phyloP scores from a whole-genome alignment of 257 asterid genomes.

The Dorcoceras hygrometricum region DNA sequence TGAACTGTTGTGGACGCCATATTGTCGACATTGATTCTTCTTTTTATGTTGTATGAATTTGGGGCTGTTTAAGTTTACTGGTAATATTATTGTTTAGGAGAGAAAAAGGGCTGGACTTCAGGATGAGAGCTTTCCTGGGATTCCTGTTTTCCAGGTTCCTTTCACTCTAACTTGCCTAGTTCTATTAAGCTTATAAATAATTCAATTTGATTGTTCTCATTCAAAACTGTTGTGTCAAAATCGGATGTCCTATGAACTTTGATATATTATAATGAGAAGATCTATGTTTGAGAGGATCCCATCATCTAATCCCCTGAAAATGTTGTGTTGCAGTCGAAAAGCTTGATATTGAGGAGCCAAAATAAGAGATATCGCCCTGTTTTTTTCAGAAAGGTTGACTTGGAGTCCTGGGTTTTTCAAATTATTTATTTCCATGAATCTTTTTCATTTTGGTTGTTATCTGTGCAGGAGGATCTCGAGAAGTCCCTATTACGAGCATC shows the following conservation, averaged over 20 bases:
- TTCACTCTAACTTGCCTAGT: constrained; percentile 1
- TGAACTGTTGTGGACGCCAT: background rate
- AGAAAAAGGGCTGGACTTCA: constrained; percentile 46
- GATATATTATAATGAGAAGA: background rate
- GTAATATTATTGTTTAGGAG: constrained; percentile 42
- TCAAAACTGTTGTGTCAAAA: background rate
- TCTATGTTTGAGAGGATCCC: background rate
- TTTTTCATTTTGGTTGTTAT: background rate
- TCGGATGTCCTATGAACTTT: constrained; percentile 8
- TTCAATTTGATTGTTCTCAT: background rate
- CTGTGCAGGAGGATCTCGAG: constrained; percentile 77
- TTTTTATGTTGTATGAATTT: background rate
- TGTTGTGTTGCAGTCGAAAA: constrained; percentile 57
- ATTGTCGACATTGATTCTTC: background rate
- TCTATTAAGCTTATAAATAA: background rate
- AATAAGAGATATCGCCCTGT: constrained; percentile 82
- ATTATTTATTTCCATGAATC: background rate
- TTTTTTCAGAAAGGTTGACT: constrained; percentile 75
- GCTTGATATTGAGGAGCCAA: constrained; percentile 73
- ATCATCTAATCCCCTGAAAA: constrained; percentile 19
- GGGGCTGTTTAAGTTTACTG: background rate
- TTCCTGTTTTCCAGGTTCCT: constrained; percentile 91
- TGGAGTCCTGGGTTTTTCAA: background rate
- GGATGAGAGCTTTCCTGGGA: constrained; percentile 70
- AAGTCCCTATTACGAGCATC: constrained; percentile 73